Conservation (phyloP, 1,284 basidiomycete species). For the Trametes polyzona region DNA sequence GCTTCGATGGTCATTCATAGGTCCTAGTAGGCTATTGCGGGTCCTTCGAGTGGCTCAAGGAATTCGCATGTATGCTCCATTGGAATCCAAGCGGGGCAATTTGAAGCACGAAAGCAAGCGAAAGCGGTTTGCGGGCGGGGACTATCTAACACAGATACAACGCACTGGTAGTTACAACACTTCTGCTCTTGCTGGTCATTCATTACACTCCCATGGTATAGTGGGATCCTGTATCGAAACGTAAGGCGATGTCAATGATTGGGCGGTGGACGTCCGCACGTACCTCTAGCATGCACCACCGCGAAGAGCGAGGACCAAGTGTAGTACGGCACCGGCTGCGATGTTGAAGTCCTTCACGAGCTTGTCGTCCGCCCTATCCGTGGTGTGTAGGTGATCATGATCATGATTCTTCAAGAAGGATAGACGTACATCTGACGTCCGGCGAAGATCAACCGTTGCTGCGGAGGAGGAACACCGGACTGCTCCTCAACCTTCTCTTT, state of each 20-base stretch:
- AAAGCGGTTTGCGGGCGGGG: slow-evolving; percentile 11
- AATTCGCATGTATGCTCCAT: too few species aligned
- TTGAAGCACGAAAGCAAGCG: slow-evolving; percentile 13
- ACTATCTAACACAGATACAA: slow-evolving; percentile 22
- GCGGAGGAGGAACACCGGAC: slow-evolving; percentile 96
- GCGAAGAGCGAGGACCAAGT: slow-evolving; percentile 91
- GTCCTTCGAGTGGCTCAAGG: too few species aligned
- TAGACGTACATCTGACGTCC: slow-evolving; percentile 92
- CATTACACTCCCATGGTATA: not conserved
- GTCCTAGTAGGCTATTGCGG: too few species aligned
- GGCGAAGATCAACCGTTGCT: slow-evolving; percentile 94
- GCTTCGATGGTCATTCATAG: too few species aligned
- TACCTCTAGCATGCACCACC: slow-evolving; percentile 57
- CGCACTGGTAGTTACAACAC: slow-evolving; percentile 18
- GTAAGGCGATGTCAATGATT: too few species aligned
- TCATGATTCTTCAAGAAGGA: too few species aligned
- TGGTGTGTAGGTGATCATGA: too few species aligned
- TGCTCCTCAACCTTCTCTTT: slow-evolving; percentile 99
- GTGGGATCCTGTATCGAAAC: too few species aligned
- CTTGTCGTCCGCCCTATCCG: slow-evolving; percentile 90
- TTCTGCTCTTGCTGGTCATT: slow-evolving; percentile 8
- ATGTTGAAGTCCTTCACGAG: slow-evolving; percentile 85
- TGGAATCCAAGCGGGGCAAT: too few species aligned
- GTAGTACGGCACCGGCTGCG: slow-evolving; percentile 82
- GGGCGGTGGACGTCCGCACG: too few species aligned